phyloP scores from a whole-genome alignment of 495 filamentous ascomycete genomes.

The Podospora tetraspora region DNA sequence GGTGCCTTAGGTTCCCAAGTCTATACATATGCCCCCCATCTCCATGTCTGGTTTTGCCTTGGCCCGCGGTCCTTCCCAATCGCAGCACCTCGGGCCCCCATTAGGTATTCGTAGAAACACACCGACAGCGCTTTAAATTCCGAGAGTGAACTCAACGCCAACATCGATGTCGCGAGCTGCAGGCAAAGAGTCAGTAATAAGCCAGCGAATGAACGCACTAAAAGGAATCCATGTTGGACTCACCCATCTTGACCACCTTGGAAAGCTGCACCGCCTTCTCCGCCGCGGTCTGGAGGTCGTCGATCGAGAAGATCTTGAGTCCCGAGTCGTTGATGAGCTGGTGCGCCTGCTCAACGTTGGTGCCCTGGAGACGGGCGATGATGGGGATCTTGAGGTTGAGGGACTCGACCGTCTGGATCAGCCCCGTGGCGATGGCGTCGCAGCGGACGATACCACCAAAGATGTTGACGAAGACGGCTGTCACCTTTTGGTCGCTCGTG shows the following conservation, averaged over 20 bases:
- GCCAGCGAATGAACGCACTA: constrained; percentile 2
- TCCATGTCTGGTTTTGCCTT: background rate
- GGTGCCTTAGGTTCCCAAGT: constrained; percentile 1
- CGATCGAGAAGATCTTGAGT: constrained; percentile 98
- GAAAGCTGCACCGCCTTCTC: constrained; percentile 99
- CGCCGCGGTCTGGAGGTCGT: constrained; percentile 93
- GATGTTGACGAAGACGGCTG: constrained; percentile 99
- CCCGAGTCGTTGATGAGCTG: constrained; percentile 96
- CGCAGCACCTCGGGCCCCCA: background rate
- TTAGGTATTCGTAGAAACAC: background rate
- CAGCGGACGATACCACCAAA: constrained; percentile 98
- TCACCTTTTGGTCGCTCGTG: constrained; percentile 96
- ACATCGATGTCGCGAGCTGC: constrained; percentile 93
- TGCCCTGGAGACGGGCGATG: constrained; percentile 92
- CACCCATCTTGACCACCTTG: constrained; percentile 97
- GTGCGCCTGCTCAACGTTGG: constrained; percentile 95
- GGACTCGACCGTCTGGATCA: constrained; percentile 87
- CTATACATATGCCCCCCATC: constrained; percentile 5
- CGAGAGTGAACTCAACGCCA: constrained; percentile 93
- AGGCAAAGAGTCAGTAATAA: constrained; percentile 13
- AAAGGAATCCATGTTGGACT: constrained; percentile 27
- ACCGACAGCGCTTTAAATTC: constrained; percentile 58
- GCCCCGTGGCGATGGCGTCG: constrained; percentile 93
- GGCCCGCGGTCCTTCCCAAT: background rate
- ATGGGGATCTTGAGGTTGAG: constrained; percentile 96